Conservation (phyloP, 2,329 filamentous ascomycete species). For the Scytalidium lignicola region DNA sequence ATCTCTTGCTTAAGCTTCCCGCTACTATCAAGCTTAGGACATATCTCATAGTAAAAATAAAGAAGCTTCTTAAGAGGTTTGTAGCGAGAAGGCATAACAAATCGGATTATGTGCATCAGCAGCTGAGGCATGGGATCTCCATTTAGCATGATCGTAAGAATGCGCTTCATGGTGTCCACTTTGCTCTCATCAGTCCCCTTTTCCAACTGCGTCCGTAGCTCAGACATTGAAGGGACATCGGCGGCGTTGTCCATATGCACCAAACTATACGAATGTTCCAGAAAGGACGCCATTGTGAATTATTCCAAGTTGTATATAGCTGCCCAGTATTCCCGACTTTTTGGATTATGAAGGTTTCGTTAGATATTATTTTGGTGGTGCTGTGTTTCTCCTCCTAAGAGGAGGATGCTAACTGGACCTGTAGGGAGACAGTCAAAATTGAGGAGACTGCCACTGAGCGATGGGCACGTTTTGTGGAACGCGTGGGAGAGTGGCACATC, state of each 20-base stretch:
- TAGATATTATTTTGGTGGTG: neutral
- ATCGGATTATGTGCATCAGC: conserved; percentile 99
- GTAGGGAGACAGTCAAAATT: neutral
- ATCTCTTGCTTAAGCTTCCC: conserved; percentile 99
- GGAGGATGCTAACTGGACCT: neutral
- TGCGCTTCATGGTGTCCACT: conserved; percentile 92
- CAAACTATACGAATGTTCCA: conserved; percentile 93
- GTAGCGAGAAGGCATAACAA: conserved; percentile 98
- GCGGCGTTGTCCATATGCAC: conserved; percentile 97
- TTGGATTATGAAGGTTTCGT: neutral
- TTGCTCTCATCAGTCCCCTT: conserved; percentile 92
- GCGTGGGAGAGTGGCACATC: conserved; percentile 20
- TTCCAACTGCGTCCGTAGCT: conserved; percentile 88
- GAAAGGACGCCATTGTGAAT: conserved; percentile 79
- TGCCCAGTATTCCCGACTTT: neutral
- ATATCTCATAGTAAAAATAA: conserved; percentile 99
- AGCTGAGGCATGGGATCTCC: conserved; percentile 92
- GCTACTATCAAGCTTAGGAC: conserved; percentile 84
- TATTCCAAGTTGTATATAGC: neutral
- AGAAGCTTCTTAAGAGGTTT: conserved; percentile 96
- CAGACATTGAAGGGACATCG: conserved; percentile 83
- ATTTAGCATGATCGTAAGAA: conserved; percentile 96
- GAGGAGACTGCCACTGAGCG: conserved; percentile 8
- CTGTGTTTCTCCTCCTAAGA: neutral
- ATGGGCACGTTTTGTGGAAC: conserved; percentile 13